Conservation (phyloP, 257 asterid genomes). For the Penstemon eatonii region DNA sequence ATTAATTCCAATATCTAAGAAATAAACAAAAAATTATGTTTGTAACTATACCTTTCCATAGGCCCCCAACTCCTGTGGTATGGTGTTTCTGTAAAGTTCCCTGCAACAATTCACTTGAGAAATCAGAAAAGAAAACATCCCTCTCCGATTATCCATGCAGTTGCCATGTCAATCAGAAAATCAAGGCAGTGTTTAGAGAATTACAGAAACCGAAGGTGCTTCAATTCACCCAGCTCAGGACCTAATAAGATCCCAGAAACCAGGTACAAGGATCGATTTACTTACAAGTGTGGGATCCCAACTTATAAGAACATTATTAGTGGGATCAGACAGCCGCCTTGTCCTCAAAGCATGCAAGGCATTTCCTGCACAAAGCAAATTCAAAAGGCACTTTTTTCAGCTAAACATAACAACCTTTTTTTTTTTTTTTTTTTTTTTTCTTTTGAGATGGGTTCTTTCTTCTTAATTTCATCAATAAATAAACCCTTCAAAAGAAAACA, state of each 20-base stretch:
- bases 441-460: conserved; percentile 9
- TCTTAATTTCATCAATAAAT: conserved; percentile 11
- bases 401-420: too few relatives aligned
- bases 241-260: conserved; percentile 87
- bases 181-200: conserved; percentile 25
- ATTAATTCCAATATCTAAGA: background rate
- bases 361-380: conserved; percentile 48
- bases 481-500: background rate
- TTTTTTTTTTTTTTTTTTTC: too few relatives aligned
- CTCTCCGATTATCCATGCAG: background rate
- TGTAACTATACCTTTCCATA: conserved; percentile 59
- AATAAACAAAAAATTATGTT: too few relatives aligned
- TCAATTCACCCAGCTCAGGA: conserved; percentile 82
- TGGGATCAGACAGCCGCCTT: conserved; percentile 70
- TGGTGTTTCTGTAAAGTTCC: conserved; percentile 68
- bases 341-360: conserved; percentile 81
- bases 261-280: conserved; percentile 72
- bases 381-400: background rate
- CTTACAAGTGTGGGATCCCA: conserved; percentile 97
- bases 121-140: background rate
- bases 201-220: conserved; percentile 83
- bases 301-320: conserved; percentile 75
- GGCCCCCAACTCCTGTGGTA: conserved; percentile 81
- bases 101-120: conserved; percentile 45
- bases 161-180: background rate